Conservation (phyloP, 1,284 basidiomycete species). For the Tausonia pullulans region DNA sequence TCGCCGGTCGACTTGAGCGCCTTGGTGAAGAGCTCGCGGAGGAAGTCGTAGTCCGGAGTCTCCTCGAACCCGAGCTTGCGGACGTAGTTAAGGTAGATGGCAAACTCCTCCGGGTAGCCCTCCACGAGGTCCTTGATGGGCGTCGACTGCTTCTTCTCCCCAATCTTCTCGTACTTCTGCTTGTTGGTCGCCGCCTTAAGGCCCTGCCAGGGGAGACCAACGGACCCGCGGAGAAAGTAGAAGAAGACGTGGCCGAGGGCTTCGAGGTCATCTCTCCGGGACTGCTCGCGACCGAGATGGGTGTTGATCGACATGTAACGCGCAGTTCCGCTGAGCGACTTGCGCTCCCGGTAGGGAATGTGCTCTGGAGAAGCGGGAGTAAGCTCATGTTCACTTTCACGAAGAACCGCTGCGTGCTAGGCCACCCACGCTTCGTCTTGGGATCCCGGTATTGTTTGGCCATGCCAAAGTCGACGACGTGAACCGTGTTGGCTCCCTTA, state of each 20-base stretch:
- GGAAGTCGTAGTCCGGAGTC: conserved; percentile 90
- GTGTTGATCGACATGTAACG: conserved; percentile 98
- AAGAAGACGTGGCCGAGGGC: conserved; percentile 94
- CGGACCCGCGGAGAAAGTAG: conserved; percentile 76
- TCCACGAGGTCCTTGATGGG: conserved; percentile 89
- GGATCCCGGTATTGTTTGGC: conserved; percentile 96
- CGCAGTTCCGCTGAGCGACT: conserved; percentile 78
- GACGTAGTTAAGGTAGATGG: conserved; percentile 95
- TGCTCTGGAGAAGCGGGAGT: conserved; percentile 39
- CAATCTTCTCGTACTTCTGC: conserved; percentile 97
- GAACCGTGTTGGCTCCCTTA: conserved; percentile 72
- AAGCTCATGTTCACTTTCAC: not conserved
- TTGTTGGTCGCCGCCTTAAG: conserved; percentile 95
- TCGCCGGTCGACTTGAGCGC: conserved; percentile 81
- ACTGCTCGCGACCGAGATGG: conserved; percentile 89
- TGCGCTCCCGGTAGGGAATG: conserved; percentile 90
- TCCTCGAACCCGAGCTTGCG: conserved; percentile 93
- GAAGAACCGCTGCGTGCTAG: not conserved
- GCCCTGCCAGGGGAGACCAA: conserved; percentile 85
- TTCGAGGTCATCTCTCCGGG: conserved; percentile 85
- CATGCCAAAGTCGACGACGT: conserved; percentile 91
- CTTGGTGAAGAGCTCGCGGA: conserved; percentile 82
- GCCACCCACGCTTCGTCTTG: conserved; percentile 46
- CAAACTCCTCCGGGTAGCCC: conserved; percentile 72
- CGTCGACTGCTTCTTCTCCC: conserved; percentile 92